These are phyloP conservation scores for Pseudozyma flocculosa DNA, from an alignment of 1,284 basidiomycete genomes.

Conservation along the genomic window DNA sequence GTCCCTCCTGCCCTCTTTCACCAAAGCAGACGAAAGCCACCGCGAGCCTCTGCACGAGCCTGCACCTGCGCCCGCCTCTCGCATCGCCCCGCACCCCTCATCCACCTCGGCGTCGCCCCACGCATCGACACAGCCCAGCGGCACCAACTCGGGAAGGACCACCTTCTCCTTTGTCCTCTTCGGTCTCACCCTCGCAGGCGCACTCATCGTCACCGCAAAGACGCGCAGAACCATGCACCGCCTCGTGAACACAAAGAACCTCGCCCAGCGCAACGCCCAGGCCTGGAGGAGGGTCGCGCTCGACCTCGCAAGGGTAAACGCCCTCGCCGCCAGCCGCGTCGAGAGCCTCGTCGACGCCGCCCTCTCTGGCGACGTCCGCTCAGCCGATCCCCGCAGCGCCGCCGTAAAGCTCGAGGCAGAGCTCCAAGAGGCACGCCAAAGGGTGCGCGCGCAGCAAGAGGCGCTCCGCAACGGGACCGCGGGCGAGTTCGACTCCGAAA, in stretches of 20 bases:
- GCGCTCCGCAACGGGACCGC: too few relatives aligned
- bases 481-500: too few relatives aligned
- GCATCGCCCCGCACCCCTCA: too few relatives aligned
- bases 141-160: constrained; percentile 11
- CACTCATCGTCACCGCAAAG: constrained; percentile 12
- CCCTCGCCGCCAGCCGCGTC: constrained; percentile 17
- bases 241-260: constrained; percentile 20
- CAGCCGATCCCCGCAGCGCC: too few relatives aligned
- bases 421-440: constrained; percentile 15
- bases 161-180: constrained; percentile 34
- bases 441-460: too few relatives aligned
- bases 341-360: constrained; percentile 18
- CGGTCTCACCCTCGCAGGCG: constrained; percentile 16
- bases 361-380: neutral
- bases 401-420: constrained; percentile 13
- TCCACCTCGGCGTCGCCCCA: too few relatives aligned
- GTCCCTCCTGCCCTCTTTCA: too few relatives aligned
- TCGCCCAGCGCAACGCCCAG: constrained; percentile 20
- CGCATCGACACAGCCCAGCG: too few relatives aligned
- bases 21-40: too few relatives aligned
- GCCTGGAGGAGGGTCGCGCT: constrained; percentile 37
- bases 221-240: constrained; percentile 27
- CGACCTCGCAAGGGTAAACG: constrained; percentile 31
- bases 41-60: too few relatives aligned
- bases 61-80: too few relatives aligned